Conservation (phyloP, 2,329 filamentous ascomycete species). For the Colletotrichum sp. region DNA sequence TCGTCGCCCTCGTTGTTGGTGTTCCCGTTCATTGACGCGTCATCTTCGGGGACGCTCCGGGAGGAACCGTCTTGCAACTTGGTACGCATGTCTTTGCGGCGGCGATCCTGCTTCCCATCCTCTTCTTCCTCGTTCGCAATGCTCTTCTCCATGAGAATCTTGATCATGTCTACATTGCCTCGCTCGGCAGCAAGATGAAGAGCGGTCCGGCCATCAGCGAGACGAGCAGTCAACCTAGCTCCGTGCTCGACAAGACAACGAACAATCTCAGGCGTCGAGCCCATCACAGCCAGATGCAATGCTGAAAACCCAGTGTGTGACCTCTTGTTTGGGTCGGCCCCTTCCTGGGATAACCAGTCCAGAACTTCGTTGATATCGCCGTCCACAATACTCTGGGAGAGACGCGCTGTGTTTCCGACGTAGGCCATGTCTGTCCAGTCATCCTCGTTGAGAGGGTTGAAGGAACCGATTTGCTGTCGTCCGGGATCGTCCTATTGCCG, state of each 20-base stretch:
- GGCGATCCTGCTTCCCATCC: constrained; percentile 59
- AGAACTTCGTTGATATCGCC: constrained; percentile 72
- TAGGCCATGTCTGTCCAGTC: constrained; percentile 96
- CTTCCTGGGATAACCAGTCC: constrained; percentile 73
- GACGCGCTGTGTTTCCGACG: constrained; percentile 75
- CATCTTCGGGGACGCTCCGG: constrained; percentile 30
- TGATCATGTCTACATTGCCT: constrained; percentile 72
- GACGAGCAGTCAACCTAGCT: constrained; percentile 73
- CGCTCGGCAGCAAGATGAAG: constrained; percentile 81
- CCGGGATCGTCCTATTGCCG: constrained; percentile 71
- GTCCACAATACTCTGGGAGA: constrained; percentile 84
- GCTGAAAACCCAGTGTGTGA: constrained; percentile 83
- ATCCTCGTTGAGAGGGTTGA: constrained; percentile 80
- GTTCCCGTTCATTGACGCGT: constrained; percentile 25
- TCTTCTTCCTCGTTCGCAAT: constrained; percentile 74
- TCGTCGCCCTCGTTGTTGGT: constrained; percentile 36
- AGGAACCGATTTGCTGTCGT: constrained; percentile 72
- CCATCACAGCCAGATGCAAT: constrained; percentile 75
- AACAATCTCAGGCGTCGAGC: constrained; percentile 73
- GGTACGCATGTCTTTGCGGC: constrained; percentile 42
- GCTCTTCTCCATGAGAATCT: constrained; percentile 75
- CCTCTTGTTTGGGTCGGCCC: constrained; percentile 71
- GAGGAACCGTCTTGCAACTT: constrained; percentile 25
- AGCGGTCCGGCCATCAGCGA: constrained; percentile 81
- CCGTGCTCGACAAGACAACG: constrained; percentile 73